These are phyloP conservation scores for Crithidia acanthocephali DNA, from an alignment of 208 protist species.

Conservation along the genomic window DNA sequence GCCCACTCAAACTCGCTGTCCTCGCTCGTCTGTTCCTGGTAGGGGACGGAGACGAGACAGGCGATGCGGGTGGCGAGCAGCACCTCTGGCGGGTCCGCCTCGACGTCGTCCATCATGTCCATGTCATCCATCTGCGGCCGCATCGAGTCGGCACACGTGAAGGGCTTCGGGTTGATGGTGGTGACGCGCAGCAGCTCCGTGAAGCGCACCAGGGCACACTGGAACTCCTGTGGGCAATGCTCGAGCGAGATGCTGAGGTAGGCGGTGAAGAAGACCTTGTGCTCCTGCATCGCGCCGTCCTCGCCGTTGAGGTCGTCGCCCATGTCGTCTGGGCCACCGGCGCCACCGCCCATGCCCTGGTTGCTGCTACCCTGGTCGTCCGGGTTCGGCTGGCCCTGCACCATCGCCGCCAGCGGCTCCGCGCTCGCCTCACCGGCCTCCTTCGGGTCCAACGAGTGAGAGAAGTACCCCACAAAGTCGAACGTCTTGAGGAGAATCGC, in stretches of 20 bases:
- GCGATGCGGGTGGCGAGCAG: conserved; percentile 81
- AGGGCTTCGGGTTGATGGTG: conserved; percentile 58
- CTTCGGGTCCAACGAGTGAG: conserved; percentile 49
- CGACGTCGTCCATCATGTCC: conserved; percentile 5
- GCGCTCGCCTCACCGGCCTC: conserved; percentile 20
- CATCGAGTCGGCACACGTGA: conserved; percentile 43
- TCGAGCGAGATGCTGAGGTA: conserved; percentile 66
- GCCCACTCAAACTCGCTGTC: conserved; percentile 63
- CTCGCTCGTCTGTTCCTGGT: conserved; percentile 41
- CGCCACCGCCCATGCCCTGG: conserved; percentile 10
- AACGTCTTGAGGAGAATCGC: conserved; percentile 86
- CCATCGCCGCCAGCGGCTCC: conserved; percentile 17
- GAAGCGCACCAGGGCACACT: conserved; percentile 69
- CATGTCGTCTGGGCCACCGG: conserved; percentile 4
- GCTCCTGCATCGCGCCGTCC: conserved; percentile 21
- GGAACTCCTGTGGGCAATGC: conserved; percentile 62
- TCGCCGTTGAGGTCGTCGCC: conserved; percentile 12
- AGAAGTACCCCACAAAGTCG: conserved; percentile 93
- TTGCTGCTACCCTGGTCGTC: conserved; percentile 25
- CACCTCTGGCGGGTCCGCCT: conserved; percentile 45
- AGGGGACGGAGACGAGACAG: conserved; percentile 72
- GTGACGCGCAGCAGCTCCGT: conserved; percentile 75
- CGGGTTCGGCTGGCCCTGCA: conserved; percentile 6
- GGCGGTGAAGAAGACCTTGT: conserved; percentile 38
- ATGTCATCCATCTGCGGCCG: conserved; percentile 1